Conservation (phyloP, 805 yeast species). For the Ogataea pignaliae region DNA sequence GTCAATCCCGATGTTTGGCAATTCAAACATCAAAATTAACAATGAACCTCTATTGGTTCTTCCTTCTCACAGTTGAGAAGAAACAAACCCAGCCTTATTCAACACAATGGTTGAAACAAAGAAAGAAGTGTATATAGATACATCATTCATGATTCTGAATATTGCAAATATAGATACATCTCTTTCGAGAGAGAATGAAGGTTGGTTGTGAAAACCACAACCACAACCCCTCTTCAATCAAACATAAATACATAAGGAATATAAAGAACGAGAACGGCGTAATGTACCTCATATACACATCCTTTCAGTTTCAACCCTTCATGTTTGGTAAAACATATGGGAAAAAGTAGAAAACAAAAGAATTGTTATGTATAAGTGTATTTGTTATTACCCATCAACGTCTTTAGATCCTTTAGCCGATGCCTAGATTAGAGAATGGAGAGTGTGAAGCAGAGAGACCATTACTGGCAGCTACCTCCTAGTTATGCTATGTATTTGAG, state of each 20-base stretch:
- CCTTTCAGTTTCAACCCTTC: conserved; percentile 3
- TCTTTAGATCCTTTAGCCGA: conserved; percentile 31
- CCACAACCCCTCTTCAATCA: too few relatives aligned
- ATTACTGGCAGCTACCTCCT: conserved; percentile 4
- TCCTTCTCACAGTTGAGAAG: not conserved
- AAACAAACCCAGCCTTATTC: conserved; percentile 10
- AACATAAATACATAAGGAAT: conserved; percentile 14
- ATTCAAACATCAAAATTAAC: not conserved
- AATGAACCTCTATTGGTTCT: conserved; percentile 1
- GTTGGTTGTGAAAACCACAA: too few relatives aligned
- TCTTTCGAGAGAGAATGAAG: conserved; percentile 7
- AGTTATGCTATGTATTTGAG: too few relatives aligned
- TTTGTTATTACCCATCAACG: conserved; percentile 18
- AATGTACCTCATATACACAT: conserved; percentile 11
- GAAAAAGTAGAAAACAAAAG: conserved; percentile 7
- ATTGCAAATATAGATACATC: conserved; percentile 4
- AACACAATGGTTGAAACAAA: conserved; percentile 7
- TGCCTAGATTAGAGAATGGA: not conserved
- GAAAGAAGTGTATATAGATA: conserved; percentile 10
- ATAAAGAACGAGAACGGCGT: conserved; percentile 17
- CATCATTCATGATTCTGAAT: conserved; percentile 10
- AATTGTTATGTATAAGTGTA: not conserved
- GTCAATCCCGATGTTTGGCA: not conserved
- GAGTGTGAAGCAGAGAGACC: not conserved
- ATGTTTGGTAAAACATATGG: conserved; percentile 1